Evolutionary conservation across 495 filamentous ascomycete genomes (phyloP), one percentile per base, ranked within the genome.

Genomic region (Xylaria intraflava): DNA sequence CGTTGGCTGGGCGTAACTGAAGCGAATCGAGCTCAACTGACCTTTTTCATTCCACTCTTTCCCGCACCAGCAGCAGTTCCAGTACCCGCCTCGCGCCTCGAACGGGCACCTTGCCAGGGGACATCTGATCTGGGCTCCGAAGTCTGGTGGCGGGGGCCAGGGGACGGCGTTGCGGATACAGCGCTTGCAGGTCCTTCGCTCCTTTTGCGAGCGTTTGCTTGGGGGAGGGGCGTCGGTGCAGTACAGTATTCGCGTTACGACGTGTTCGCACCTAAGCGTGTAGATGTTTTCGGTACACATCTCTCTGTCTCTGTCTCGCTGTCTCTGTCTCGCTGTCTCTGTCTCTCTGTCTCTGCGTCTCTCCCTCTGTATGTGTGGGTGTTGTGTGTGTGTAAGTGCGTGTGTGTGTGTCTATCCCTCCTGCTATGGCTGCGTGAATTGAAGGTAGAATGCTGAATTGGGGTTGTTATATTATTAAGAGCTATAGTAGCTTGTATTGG

Each of bases 21-120:
- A 19, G 38, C 16, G 30, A 29, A 46, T 35, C n/a, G 40, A 33
- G 39, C 19, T 12, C n/a, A 11, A 52, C 61, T 40, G n/a, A 61
- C 61, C 63, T 58, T 58, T 55, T 12, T 57, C 59, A 46, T 73
- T 73, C 65, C 65, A 66, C 33, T 65, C 61, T 38, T 73, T 70
- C 16, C 69, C 70, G 27, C 69, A 71, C 69, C 66, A 71, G 47
- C 69, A 73, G 53, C 69, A 73, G 55, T 68, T 71, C 69, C 70
- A 73, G 36, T 48, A 65, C 4, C 69, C 58, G 17, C 66, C 62
- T 41, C 68, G 62, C 48, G 62, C 56, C 57, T 70, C 68, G 49
- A 67, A 73, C 6, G 69, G 69, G 42, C 70, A 73, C 26, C 60
- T 60, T 16, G 59, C 45, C 22, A 70, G 50, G 20, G 69, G 67